Percentiles rank a stretch among this genome's conserved stretches.
phyloP scores from a whole-genome alignment of 352 stramenopile genomes.

The Phytophthora sansomeana region DNA sequence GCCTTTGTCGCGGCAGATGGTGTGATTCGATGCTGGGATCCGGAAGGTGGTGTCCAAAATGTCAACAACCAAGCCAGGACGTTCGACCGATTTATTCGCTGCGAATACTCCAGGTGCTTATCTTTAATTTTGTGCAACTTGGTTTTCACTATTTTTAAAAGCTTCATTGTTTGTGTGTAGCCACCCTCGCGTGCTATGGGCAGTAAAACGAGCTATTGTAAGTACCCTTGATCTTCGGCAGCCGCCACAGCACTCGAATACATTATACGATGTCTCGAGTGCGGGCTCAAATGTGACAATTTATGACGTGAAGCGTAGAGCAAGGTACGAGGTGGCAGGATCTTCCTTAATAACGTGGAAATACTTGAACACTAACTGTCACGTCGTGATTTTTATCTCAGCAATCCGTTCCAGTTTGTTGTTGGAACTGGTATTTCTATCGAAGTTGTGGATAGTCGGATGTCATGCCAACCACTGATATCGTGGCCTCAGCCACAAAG shows the following conservation, averaged over 20 bases:
- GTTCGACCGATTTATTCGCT: slow-evolving; percentile 57
- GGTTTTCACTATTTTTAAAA: background rate
- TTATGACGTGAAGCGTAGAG: slow-evolving; percentile 69
- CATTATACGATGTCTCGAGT: slow-evolving; percentile 61
- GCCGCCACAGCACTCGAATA: slow-evolving; percentile 33
- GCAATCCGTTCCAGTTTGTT: slow-evolving; percentile 75
- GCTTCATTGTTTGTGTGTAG: slow-evolving; percentile 33
- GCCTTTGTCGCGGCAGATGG: slow-evolving; percentile 62
- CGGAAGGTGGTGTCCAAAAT: slow-evolving; percentile 49
- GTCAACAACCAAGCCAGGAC: slow-evolving; percentile 27
- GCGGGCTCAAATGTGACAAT: slow-evolving; percentile 53
- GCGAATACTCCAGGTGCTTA: slow-evolving; percentile 77
- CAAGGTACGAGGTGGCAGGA: slow-evolving; percentile 41
- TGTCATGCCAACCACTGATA: slow-evolving; percentile 62
- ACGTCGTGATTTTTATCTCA: slow-evolving; percentile 28
- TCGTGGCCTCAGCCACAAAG: slow-evolving; percentile 59
- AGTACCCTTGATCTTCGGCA: slow-evolving; percentile 62
- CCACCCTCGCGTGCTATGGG: slow-evolving; percentile 79
- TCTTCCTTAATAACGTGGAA: background rate
- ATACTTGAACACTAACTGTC: slow-evolving; percentile 1
- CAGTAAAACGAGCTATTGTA: slow-evolving; percentile 50
- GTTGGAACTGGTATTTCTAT: slow-evolving; percentile 71
- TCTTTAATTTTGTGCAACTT: background rate
- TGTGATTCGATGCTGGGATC: slow-evolving; percentile 59
- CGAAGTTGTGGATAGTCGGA: slow-evolving; percentile 76